Conservation (phyloP, 352 stramenopile species). For the Pythium grandisporangium region DNA sequence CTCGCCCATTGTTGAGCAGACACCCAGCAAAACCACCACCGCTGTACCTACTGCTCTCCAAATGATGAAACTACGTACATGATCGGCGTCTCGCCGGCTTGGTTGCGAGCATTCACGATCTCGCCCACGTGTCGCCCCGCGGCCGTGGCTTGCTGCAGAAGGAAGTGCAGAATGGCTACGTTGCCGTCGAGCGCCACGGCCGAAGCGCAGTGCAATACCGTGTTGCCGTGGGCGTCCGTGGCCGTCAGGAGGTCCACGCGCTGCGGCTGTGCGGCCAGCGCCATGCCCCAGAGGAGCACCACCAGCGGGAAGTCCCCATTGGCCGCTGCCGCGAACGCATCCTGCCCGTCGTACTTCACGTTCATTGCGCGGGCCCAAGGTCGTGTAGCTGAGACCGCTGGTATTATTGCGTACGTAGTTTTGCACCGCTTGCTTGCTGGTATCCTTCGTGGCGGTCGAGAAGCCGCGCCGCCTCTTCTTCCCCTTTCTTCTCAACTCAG, state of each 20-base stretch:
- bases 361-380: too few relatives aligned
- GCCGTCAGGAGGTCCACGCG: conserved; percentile 39
- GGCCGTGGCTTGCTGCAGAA: conserved; percentile 61
- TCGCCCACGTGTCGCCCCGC: conserved; percentile 9
- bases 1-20: conserved; percentile 5
- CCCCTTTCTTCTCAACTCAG: too few relatives aligned
- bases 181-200: conserved; percentile 15
- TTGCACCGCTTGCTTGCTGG: too few relatives aligned
- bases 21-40: not conserved
- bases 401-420: too few relatives aligned
- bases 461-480: too few relatives aligned
- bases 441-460: too few relatives aligned
- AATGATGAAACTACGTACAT: conserved; percentile 29
- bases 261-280: conserved; percentile 46
- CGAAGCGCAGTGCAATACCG: conserved; percentile 54
- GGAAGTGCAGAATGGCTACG: conserved; percentile 68
- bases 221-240: conserved; percentile 39
- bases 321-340: conserved; percentile 57
- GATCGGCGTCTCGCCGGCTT: conserved; percentile 55
- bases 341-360: conserved; percentile 64
- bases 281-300: conserved; percentile 81
- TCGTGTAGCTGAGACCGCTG: too few relatives aligned
- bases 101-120: conserved; percentile 49
- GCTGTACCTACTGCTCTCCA: not conserved
- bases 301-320: conserved; percentile 83